phyloP scores from a whole-genome alignment of 768 basidiomycete species.

The Lactarius akahatsu region DNA sequence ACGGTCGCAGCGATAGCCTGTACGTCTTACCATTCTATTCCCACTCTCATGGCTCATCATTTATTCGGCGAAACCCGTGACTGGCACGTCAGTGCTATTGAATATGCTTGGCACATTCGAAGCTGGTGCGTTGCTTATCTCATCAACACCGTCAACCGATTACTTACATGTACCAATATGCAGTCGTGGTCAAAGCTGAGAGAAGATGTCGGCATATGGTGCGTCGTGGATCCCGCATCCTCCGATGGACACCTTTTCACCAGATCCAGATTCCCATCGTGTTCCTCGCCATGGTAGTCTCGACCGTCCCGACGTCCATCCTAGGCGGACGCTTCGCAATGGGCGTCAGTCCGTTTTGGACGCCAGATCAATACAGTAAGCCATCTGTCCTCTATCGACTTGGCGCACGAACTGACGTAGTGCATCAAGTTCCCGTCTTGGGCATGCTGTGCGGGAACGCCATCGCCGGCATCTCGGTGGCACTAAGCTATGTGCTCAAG shows the following conservation, averaged over 20 bases:
- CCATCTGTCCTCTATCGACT: constrained; percentile 1
- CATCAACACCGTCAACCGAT: not conserved
- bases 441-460: constrained; percentile 86
- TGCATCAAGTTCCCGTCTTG: constrained; percentile 65
- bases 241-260: not conserved
- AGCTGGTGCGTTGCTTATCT: constrained; percentile 49
- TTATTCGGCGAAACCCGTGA: not conserved
- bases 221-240: constrained; percentile 6
- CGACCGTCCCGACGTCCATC: constrained; percentile 77
- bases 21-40: constrained; percentile 40
- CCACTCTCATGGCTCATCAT: not conserved
- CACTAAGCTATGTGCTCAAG: constrained; percentile 66
- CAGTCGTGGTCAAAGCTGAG: constrained; percentile 78
- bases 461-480: constrained; percentile 72
- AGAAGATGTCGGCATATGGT: constrained; percentile 76
- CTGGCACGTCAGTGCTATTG: constrained; percentile 50
- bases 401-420: not conserved
- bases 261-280: constrained; percentile 60
- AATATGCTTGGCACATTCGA: constrained; percentile 79
- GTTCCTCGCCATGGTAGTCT: constrained; percentile 65
- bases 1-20: constrained; percentile 71
- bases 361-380: constrained; percentile 73
- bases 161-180: not conserved
- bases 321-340: constrained; percentile 76
- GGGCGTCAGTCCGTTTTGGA: constrained; percentile 78